A percentile compares a stretch with the other conserved stretches of the same genome.
These are phyloP conservation scores for Cryoendolithus antarcticus DNA, from an alignment of 2,329 filamentous ascomycete species.

Conservation along the genomic window DNA sequence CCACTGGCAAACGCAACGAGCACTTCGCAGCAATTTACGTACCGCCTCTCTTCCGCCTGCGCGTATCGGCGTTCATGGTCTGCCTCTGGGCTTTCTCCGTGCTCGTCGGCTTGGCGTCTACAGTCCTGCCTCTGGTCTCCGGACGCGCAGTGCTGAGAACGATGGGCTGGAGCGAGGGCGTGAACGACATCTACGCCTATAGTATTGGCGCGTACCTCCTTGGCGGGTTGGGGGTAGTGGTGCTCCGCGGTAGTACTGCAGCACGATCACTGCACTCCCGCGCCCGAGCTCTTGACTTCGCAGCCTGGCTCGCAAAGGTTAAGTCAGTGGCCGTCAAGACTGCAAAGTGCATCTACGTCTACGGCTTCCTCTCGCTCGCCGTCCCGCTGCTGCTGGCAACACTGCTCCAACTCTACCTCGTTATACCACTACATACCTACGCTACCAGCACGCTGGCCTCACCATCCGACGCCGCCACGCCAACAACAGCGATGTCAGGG, in stretches of 20 bases:
- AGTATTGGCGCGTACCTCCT: conserved; percentile 78
- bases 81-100: conserved; percentile 91
- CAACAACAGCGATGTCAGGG: conserved; percentile 6
- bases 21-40: conserved; percentile 51
- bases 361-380: conserved; percentile 60
- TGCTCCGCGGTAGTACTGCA: conserved; percentile 11
- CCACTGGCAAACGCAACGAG: conserved; percentile 25
- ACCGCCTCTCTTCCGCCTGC: conserved; percentile 68
- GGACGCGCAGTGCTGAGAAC: conserved; percentile 66
- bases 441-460: conserved; percentile 25
- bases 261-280: conserved; percentile 8
- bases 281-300: conserved; percentile 10
- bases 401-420: conserved; percentile 75
- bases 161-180: conserved; percentile 60
- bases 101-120: conserved; percentile 69
- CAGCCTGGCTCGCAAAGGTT: conserved; percentile 13
- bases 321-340: conserved; percentile 21
- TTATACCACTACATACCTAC: conserved; percentile 77
- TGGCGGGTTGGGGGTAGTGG: conserved; percentile 52
- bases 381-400: conserved; percentile 71
- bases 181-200: conserved; percentile 95
- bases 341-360: conserved; percentile 58
- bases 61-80: conserved; percentile 75
- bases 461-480: conserved; percentile 9
- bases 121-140: conserved; percentile 74